A percentile compares a stretch with the other conserved stretches of the same genome.
phyloP scores from a whole-genome alignment of 163 green algal genomes.

The Scenedesmus sp. region DNA sequence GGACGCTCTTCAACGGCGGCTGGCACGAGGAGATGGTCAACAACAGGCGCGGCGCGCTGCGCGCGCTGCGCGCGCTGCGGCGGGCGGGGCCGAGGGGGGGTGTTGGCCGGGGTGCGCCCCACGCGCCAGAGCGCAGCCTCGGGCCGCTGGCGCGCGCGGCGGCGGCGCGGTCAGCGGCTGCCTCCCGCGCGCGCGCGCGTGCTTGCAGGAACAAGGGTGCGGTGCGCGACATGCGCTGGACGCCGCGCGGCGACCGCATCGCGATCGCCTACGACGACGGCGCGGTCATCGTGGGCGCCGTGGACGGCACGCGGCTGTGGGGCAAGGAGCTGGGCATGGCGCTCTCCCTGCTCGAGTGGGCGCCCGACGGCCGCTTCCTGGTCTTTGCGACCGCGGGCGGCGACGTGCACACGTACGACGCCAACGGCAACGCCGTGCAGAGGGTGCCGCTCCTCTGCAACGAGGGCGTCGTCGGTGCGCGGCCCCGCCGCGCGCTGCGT shows the following conservation, averaged over 20 bases:
- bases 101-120: too few species aligned
- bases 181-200: too few species aligned
- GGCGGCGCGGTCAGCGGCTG: too few species aligned
- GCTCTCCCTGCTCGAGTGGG: constrained; percentile 80
- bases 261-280: constrained; percentile 89
- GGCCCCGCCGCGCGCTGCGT: too few species aligned
- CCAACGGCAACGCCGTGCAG: constrained; percentile 77
- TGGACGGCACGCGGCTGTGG: constrained; percentile 71
- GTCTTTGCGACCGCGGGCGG: constrained; percentile 74
- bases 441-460: constrained; percentile 78
- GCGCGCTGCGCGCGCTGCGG: too few species aligned
- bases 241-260: constrained; percentile 80
- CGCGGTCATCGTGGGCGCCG: constrained; percentile 82
- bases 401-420: constrained; percentile 83
- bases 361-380: constrained; percentile 74
- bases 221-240: constrained; percentile 86
- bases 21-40: constrained; percentile 95
- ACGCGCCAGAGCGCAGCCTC: too few species aligned
- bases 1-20: constrained; percentile 80
- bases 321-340: constrained; percentile 81
- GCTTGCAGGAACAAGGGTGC: constrained; percentile 75
- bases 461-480: constrained; percentile 59
- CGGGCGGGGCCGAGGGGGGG: too few species aligned
- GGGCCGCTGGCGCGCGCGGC: not conserved
- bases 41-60: constrained; percentile 63